Base-by-base conservation (phyloP, 768 basidiomycete species). In the Lactarius sp. region DNA sequence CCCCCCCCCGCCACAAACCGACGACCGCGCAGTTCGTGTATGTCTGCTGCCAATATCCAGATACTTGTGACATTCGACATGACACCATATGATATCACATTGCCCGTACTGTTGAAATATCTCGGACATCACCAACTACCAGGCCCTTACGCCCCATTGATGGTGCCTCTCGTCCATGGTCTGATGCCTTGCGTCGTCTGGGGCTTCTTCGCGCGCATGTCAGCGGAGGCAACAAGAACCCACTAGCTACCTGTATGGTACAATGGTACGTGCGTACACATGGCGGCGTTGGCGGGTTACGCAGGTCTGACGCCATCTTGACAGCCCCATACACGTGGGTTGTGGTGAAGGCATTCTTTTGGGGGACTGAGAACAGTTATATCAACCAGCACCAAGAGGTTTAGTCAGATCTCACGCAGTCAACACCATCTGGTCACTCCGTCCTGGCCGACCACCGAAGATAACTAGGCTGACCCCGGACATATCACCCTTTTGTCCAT, bases 11-110 rank as follows among this genome's bases (percentile, higher is more conserved):
- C 14, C 41, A 10, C 41, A 37, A 37, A 47, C 63, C 37, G 27
- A 56, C 10, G 41, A 56, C 47, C 20, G 44, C 59, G 47, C 63
- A 64, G 53, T 55, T 31, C 33, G 39, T 65, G 59, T 52, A 65
- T 56, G 44, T 54, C 51, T 52, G 31, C 22, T 50, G 14, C 37
- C 63, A 50, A 59, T 64, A 55, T 60, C 41, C 58, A 64, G 20
- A 27, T 9, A 14, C 20, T 39, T 59, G 53, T 60, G 58, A n/a
- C 16, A 18, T 51, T 46, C 41, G 42, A 53, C 20, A 39, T 8
- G 33, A 60, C n/a, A 9, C 22, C 46, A n/a, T 56, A 41, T 47
- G 47, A 42, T 27, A 20, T 31, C 27, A 20, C 20, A 37, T 36
- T 5, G 6, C 33, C 27, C 0, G 27, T 31, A 31, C 18, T 14